A percentile compares a stretch with the other conserved stretches of the same genome.
Conservation (phyloP, 371 early-diverging fungal genomes). For the Mucor plumbeus region DNA sequence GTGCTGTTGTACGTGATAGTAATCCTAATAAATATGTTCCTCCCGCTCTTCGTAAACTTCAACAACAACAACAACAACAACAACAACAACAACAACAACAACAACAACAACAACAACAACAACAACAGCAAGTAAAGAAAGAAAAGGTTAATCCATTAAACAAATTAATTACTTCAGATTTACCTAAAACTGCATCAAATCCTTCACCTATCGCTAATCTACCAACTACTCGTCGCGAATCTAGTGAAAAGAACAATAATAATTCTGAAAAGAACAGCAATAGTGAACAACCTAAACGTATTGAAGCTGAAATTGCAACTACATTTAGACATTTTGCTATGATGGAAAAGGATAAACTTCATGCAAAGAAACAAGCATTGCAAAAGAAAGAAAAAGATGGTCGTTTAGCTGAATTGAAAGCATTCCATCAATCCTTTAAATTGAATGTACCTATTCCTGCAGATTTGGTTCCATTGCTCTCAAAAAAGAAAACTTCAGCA, state of each 20-base stretch:
- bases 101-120: slow-evolving; percentile 10
- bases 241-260: slow-evolving; percentile 24
- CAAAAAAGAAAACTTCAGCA: slow-evolving; percentile 50
- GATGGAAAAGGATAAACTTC: slow-evolving; percentile 82
- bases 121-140: slow-evolving; percentile 13
- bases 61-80: slow-evolving; percentile 24
- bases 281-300: slow-evolving; percentile 22
- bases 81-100: background rate
- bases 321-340: slow-evolving; percentile 72
- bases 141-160: slow-evolving; percentile 31
- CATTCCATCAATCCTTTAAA: slow-evolving; percentile 79
- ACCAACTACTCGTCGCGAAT: slow-evolving; percentile 32
- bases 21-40: slow-evolving; percentile 80
- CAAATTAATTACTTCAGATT: slow-evolving; percentile 38
- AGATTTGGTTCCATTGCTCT: slow-evolving; percentile 76
- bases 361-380: slow-evolving; percentile 75
- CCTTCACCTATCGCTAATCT: slow-evolving; percentile 44
- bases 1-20: slow-evolving; percentile 74
- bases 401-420: slow-evolving; percentile 79
- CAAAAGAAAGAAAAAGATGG: slow-evolving; percentile 77
- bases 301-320: slow-evolving; percentile 65
- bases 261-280: slow-evolving; percentile 18
- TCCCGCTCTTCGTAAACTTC: slow-evolving; percentile 74
- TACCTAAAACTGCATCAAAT: slow-evolving; percentile 33
- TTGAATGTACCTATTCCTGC: slow-evolving; percentile 77